These are phyloP conservation scores for Cardamine occulta DNA, from an alignment of 345 rosid genomes.

Conservation along the genomic window DNA sequence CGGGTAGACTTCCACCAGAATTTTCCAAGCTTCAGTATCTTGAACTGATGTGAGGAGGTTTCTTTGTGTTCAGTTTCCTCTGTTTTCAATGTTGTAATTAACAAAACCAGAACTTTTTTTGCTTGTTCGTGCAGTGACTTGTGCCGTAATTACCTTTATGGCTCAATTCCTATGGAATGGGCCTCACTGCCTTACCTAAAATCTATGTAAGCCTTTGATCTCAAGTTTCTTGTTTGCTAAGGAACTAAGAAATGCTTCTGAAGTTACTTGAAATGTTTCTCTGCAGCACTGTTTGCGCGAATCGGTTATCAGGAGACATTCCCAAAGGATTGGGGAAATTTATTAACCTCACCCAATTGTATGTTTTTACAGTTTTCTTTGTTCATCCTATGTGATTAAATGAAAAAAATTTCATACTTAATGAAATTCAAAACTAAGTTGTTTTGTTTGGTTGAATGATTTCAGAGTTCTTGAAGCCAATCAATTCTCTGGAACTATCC, in stretches of 20 bases:
- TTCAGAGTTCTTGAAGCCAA: slow-evolving; percentile 67
- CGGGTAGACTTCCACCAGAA: slow-evolving; percentile 72
- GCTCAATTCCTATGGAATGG: slow-evolving; percentile 67
- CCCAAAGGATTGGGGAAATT: slow-evolving; percentile 58
- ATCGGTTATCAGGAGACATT: slow-evolving; percentile 62
- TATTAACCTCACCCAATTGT: slow-evolving; percentile 55
- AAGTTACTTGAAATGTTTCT: slow-evolving; percentile 19
- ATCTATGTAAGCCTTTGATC: slow-evolving; percentile 50
- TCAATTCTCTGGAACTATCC: slow-evolving; percentile 59
- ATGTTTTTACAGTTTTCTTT: slow-evolving; percentile 32
- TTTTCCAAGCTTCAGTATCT: slow-evolving; percentile 61
- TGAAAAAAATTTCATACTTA: background rate
- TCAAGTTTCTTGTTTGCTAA: slow-evolving; percentile 21
- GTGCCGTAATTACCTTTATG: slow-evolving; percentile 59
- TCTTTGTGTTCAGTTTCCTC: background rate
- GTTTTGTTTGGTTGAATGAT: background rate
- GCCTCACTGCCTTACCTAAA: slow-evolving; percentile 50
- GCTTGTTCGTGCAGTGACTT: slow-evolving; percentile 56
- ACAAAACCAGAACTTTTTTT: background rate
- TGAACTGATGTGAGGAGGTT: slow-evolving; percentile 52
- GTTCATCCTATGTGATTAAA: slow-evolving; percentile 9
- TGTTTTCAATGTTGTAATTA: background rate
- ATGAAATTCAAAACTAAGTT: background rate
- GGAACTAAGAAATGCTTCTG: slow-evolving; percentile 9
- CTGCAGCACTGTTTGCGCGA: slow-evolving; percentile 54